Conservation (phyloP, 768 basidiomycete species). For the Ramaria sp. region DNA sequence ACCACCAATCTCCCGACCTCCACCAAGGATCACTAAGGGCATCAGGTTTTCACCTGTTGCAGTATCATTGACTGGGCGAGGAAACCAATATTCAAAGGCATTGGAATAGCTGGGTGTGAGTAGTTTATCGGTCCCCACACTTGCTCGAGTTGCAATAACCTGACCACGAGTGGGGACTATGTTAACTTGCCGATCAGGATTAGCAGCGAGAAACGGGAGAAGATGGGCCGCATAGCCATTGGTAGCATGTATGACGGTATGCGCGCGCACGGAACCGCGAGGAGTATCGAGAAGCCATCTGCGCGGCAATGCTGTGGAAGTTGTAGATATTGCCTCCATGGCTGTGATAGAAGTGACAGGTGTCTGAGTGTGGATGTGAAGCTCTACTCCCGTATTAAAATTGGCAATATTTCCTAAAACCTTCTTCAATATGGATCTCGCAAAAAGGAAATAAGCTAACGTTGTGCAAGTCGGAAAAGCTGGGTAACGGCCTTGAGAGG, state of each 20-base stretch:
- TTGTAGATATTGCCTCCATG: conserved; percentile 2
- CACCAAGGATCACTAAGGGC: conserved; percentile 66
- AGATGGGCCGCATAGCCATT: conserved; percentile 77
- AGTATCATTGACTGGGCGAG: conserved; percentile 35
- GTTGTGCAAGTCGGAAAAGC: conserved; percentile 36
- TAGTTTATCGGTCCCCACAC: conserved; percentile 28
- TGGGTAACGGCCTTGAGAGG: conserved; percentile 72
- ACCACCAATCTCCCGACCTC: conserved; percentile 39
- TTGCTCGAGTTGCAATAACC: conserved; percentile 37
- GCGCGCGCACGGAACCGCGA: conserved; percentile 50
- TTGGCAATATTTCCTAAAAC: conserved; percentile 13
- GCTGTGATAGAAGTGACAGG: conserved; percentile 43
- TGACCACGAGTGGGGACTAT: conserved; percentile 72
- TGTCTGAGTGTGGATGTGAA: conserved; percentile 63
- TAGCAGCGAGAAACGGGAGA: conserved; percentile 46
- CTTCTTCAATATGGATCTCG: background rate
- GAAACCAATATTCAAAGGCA: conserved; percentile 74
- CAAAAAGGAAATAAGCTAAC: background rate
- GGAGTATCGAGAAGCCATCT: conserved; percentile 52
- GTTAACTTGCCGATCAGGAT: conserved; percentile 27
- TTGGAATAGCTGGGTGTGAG: conserved; percentile 37
- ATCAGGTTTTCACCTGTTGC: conserved; percentile 13
- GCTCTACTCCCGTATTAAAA: conserved; percentile 20
- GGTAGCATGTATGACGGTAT: conserved; percentile 73
- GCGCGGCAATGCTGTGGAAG: conserved; percentile 15